Evolutionary conservation across 73 alveolate genomes (phyloP).

Genomic region (Paramecium sonneborni): DNA sequence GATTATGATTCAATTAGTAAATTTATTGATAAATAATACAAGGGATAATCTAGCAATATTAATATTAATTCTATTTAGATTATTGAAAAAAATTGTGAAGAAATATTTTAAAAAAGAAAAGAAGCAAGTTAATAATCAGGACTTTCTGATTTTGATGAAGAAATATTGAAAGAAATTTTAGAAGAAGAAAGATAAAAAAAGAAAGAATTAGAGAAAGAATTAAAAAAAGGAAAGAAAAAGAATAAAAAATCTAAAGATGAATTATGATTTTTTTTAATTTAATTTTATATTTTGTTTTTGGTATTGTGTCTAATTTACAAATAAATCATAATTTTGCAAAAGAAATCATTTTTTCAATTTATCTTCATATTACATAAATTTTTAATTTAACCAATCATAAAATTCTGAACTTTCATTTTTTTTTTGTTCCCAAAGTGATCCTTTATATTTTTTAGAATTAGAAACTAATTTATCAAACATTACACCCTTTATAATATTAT

Average conservation of each 20-base stretch:
- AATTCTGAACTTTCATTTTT: background rate
- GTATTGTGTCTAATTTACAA: background rate
- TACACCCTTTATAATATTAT: background rate
- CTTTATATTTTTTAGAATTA: constrained; percentile 27
- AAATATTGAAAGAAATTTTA: constrained; percentile 25
- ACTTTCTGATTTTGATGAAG: constrained; percentile 41
- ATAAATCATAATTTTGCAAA: background rate
- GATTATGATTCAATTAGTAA: constrained; percentile 22
- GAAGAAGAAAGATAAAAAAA: constrained; percentile 38
- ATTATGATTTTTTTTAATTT: background rate
- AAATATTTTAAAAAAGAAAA: constrained; percentile 6
- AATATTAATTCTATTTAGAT: background rate
- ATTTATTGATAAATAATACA: background rate
- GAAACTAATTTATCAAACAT: constrained; percentile 20
- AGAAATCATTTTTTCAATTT: background rate
- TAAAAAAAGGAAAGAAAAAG: constrained; percentile 35
- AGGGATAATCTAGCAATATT: background rate
- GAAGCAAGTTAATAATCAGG: background rate
- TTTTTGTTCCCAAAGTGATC: constrained; percentile 7
- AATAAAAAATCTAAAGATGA: constrained; percentile 17
- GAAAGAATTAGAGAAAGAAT: background rate
- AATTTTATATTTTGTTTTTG: background rate
- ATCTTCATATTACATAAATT: background rate
- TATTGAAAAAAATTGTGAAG: constrained; percentile 40
- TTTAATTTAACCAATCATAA: constrained; percentile 20